Evolutionary conservation across 495 filamentous ascomycete species (phyloP).

Genomic region (Trichoderma erinaceum): DNA sequence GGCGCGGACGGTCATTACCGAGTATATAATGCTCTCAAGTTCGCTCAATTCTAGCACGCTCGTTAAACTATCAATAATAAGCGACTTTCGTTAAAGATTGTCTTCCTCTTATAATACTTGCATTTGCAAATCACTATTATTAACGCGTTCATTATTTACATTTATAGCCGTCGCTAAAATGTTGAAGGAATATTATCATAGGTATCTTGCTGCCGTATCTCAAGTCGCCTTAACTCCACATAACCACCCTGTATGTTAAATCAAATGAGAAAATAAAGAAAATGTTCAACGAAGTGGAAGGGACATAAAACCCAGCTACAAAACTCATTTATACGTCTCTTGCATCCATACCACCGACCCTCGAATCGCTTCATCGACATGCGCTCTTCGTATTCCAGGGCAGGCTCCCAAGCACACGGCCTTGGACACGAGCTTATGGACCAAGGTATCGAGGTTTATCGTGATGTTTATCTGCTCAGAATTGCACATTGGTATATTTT

Average conservation of each 20-base stretch:
- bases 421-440: background rate
- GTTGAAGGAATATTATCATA: too few relatives aligned
- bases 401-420: background rate
- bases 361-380: slow-evolving; percentile 8
- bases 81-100: background rate
- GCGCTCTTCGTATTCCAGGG: background rate
- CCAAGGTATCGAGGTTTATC: background rate
- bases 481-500: background rate
- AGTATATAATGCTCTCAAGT: background rate
- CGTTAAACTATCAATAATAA: background rate
- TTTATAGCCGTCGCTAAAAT: too few relatives aligned
- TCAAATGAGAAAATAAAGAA: background rate
- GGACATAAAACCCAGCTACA: background rate
- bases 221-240: too few relatives aligned
- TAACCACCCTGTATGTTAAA: too few relatives aligned
- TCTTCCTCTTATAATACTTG: too few relatives aligned
- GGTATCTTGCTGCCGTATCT: too few relatives aligned
- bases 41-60: background rate
- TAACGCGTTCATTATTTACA: too few relatives aligned
- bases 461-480: background rate
- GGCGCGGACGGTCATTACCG: background rate
- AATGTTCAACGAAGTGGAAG: background rate
- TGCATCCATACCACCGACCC: background rate
- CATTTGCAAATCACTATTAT: too few relatives aligned
- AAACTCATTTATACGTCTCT: background rate